These are phyloP conservation scores for Nemania serpens DNA, from an alignment of 2,329 filamentous ascomycete genomes.

Conservation along the genomic window DNA sequence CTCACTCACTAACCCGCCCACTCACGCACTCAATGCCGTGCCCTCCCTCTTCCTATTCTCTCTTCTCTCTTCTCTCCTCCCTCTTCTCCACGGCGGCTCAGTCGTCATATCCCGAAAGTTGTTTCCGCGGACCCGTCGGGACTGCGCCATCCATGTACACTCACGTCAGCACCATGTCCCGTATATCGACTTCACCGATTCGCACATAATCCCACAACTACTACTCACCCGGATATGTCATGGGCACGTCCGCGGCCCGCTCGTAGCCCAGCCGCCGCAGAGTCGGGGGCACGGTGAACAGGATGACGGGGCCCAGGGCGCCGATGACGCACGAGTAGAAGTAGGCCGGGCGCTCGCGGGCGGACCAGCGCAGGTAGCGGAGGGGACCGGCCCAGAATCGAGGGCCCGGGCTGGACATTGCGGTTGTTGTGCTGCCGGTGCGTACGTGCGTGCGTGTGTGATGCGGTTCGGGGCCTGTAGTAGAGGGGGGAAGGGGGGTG, in stretches of 20 bases:
- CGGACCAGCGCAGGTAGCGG: constrained; percentile 85
- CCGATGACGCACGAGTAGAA: constrained; percentile 86
- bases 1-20: not conserved
- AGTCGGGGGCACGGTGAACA: constrained; percentile 75
- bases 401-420: constrained; percentile 55
- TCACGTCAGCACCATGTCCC: constrained; percentile 28
- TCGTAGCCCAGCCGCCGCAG: constrained; percentile 74
- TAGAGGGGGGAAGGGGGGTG: not conserved
- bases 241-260: constrained; percentile 72
- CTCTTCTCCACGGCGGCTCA: constrained; percentile 34
- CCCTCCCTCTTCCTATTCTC: not conserved
- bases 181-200: too few relatives aligned
- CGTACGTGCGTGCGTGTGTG: not conserved
- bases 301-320: constrained; percentile 69
- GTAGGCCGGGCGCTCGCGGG: constrained; percentile 85
- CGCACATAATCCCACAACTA: too few relatives aligned
- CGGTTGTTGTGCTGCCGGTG: not conserved
- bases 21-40: not conserved
- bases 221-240: constrained; percentile 87
- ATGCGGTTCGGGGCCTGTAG: not conserved
- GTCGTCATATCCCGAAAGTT: constrained; percentile 65
- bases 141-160: constrained; percentile 55
- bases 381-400: constrained; percentile 84
- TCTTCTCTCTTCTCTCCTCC: not conserved
- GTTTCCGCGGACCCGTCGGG: constrained; percentile 62